Base-by-base conservation (phyloP, 1,284 basidiomycete species). In the Singerocomus rubriflavus region DNA sequence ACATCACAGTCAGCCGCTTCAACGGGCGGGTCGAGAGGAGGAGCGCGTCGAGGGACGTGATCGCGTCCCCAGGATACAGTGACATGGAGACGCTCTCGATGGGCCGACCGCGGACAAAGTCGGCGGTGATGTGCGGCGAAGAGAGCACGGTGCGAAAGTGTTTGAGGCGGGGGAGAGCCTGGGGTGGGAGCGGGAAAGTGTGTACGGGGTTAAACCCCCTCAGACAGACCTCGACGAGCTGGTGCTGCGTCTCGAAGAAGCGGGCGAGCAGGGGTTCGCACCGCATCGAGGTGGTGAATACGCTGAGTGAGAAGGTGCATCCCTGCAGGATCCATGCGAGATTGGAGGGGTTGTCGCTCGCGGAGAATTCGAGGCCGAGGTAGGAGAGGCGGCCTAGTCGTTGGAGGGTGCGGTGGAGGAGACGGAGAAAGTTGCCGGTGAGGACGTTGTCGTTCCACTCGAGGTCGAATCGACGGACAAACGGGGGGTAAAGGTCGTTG, bases 141-240 rank as follows among this genome's bases (percentile, higher is more conserved):
- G 77, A 73, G 52, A 80, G 77, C 2, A 82, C 74, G n/a, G 76
- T 77, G 44, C 80, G 78, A 51, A 85, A 77, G 35, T 72, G 67
- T 6, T 55, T 56, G 30, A 85, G 70, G 10, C 60, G 67, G 1
- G 82, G 81, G 34, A 85, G 72, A 0, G 79, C 73, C 2, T 52
- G 57, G 0, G 68, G 60, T 0, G 67, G 56, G 29, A 84, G 68
- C 1, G 61, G 46, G 53, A 80, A 78, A 6, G 64, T 55, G 27
- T 49, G 44, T 3, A 48, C 51, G 49, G 59, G 54, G 43, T 64
- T 62, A 54, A 75, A 74, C 0, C 81, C 81, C 25, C 79, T 71
- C 16, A 84, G 70, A 9, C 75, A 77, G 47, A 85, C 71, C 31
- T 83, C 78, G 33, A 61, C 62, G 53, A 85, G 69, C 17, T 61